phyloP scores from a whole-genome alignment of 2,329 filamentous ascomycete species.

The Claviceps paspali region DNA sequence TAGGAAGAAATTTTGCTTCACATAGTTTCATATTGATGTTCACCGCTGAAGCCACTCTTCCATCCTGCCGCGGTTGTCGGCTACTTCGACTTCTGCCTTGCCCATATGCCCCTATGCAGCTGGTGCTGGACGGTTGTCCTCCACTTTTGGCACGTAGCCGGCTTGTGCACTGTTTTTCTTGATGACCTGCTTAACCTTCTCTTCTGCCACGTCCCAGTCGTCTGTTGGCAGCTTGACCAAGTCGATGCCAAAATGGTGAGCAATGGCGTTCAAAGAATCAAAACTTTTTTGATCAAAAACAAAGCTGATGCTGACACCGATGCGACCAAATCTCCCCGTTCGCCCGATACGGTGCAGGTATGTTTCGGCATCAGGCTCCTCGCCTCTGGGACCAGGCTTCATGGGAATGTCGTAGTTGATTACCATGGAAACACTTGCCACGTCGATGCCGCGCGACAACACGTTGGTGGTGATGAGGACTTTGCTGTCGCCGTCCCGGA shows the following conservation, averaged over 20 bases:
- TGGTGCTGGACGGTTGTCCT: constrained; percentile 16
- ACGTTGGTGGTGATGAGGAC: constrained; percentile 98
- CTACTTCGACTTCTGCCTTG: constrained; percentile 5
- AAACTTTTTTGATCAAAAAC: constrained; percentile 78
- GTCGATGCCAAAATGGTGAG: constrained; percentile 63
- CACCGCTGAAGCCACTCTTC: neutral
- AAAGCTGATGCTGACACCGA: constrained; percentile 91
- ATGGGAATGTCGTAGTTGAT: constrained; percentile 90
- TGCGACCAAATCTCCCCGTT: constrained; percentile 89
- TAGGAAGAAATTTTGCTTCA: too few relatives aligned
- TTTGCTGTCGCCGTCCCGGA: constrained; percentile 76
- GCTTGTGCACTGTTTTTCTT: constrained; percentile 51
- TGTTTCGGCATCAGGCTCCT: constrained; percentile 86
- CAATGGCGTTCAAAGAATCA: constrained; percentile 64
- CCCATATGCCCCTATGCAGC: constrained; percentile 16
- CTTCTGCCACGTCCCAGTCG: constrained; percentile 86
- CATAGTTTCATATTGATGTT: too few relatives aligned
- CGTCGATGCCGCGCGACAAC: constrained; percentile 85
- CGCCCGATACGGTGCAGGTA: constrained; percentile 97
- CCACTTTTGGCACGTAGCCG: constrained; percentile 32
- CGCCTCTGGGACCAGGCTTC: constrained; percentile 40
- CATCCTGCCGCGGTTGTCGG: neutral
- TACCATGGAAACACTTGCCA: constrained; percentile 86
- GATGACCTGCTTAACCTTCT: constrained; percentile 66
- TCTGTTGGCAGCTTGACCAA: constrained; percentile 67